These are phyloP conservation scores for Blastobotrys mokoenaii DNA, from an alignment of 805 yeast species.

Conservation along the genomic window DNA sequence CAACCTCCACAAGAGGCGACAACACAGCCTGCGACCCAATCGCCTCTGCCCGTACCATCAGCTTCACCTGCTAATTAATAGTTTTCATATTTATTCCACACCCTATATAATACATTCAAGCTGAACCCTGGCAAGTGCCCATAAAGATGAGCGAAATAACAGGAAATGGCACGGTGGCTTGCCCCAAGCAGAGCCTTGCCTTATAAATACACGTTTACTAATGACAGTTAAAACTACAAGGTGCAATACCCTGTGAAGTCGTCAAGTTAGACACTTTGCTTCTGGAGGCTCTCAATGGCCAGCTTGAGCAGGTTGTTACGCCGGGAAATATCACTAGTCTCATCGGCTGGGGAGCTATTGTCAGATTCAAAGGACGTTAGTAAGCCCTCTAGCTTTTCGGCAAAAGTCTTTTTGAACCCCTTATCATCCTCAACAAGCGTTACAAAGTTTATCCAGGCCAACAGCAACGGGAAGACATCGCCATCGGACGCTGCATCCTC, in stretches of 20 bases:
- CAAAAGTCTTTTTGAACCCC: slow-evolving; percentile 25
- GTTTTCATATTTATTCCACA: neutral
- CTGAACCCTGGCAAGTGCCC: no score
- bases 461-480: slow-evolving; percentile 33
- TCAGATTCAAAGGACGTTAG: slow-evolving; percentile 20
- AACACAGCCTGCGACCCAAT: no score
- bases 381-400: slow-evolving; percentile 24
- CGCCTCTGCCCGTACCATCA: no score
- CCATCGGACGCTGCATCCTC: slow-evolving; percentile 14
- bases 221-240: no score
- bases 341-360: neutral
- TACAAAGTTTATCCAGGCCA: slow-evolving; percentile 51
- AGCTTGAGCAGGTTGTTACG: slow-evolving; percentile 9
- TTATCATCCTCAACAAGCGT: slow-evolving; percentile 31
- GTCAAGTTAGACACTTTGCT: slow-evolving; percentile 3
- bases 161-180: no score
- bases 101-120: neutral
- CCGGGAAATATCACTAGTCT: slow-evolving; percentile 3
- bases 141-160: no score
- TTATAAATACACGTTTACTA: no score
- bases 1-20: no score
- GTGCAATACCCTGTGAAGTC: no score
- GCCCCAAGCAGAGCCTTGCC: no score
- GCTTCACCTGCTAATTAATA: neutral
- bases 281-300: slow-evolving; percentile 12